Base-by-base conservation (phyloP, 805 yeast genomes). In the Metschnikowia anglica region DNA sequence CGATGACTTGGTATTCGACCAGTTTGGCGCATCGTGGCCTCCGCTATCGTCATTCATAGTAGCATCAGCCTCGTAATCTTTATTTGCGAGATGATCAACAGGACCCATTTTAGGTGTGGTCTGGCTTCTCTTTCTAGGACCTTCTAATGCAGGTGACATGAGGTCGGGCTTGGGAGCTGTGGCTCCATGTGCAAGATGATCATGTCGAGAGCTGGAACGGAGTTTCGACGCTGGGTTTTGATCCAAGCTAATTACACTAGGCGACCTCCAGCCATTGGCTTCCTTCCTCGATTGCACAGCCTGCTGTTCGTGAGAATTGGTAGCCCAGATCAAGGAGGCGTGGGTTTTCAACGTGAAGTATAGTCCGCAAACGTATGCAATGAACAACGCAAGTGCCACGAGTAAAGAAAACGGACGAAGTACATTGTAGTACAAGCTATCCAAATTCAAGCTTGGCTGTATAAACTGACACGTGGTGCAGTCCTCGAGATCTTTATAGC, bases 21-120 rank as follows among this genome's bases (percentile, higher is more conserved):
- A 93, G 60, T 93, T 93, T 34, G 99, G 98, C 0, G 97, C 95
- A 61, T 89, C 97, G 54, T 91, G 97, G 1, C 95, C 95, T 4
- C 85, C 84, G n/a, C 23, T 15, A 5, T 44, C 43, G 9, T 36
- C 45, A 19, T 16, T 17, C 29, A 31, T 17, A 2, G 40, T 25
- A 10, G 26, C 27, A 21, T 36, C 45, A 2, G 37, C 41, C 20
- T 36, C 45, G 8, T 35, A 21, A 13, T 41, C 41, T 19, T 41
- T 41, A 7, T 6, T 13, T 4, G 17, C 7, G 13, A 18, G 16
- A n/a, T 15, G 31, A 7, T 41, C 41, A 3, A 16, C 20, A 11
- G 45, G 41, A 13, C 28, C 41, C 30, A 36, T 27, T 31, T 36
- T 41, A 4, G 45, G 41, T 8, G 41, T 41, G 8, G 21, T 26